These are phyloP conservation scores for Cymbidium sinense DNA, from an alignment of 106 monocot genomes.

Conservation along the genomic window DNA sequence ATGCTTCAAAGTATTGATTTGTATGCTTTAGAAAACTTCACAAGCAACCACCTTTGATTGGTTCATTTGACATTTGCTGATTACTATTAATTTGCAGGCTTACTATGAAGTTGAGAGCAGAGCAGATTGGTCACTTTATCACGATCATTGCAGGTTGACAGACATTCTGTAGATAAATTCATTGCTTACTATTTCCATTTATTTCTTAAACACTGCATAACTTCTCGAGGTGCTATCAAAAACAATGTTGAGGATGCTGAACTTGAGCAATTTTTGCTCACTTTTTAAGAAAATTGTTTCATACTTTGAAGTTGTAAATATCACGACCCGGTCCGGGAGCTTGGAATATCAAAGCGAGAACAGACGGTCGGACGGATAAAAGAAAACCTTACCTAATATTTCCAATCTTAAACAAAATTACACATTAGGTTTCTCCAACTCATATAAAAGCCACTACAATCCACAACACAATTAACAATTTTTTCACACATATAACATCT, in stretches of 20 bases:
- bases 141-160: conserved; percentile 64
- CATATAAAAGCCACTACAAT: no score
- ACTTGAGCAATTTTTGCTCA: not conserved
- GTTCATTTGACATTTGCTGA: not conserved
- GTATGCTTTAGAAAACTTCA: no score
- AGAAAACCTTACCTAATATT: no score
- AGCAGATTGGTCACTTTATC: conserved; percentile 59
- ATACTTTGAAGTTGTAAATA: not conserved
- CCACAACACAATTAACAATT: no score
- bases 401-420: no score
- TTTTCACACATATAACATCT: no score
- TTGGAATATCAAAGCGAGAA: no score
- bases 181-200: not conserved
- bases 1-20: no score
- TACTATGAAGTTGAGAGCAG: conserved; percentile 50
- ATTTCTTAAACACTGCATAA: not conserved
- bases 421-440: no score
- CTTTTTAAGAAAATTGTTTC: not conserved
- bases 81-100: conserved; percentile 26
- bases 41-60: not conserved
- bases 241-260: not conserved
- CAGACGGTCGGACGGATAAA: no score
- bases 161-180: not conserved
- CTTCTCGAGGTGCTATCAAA: not conserved
- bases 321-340: no score